Evolutionary conservation across 306 rosid species (phyloP).

Genomic region (Rosa lucieae): DNA sequence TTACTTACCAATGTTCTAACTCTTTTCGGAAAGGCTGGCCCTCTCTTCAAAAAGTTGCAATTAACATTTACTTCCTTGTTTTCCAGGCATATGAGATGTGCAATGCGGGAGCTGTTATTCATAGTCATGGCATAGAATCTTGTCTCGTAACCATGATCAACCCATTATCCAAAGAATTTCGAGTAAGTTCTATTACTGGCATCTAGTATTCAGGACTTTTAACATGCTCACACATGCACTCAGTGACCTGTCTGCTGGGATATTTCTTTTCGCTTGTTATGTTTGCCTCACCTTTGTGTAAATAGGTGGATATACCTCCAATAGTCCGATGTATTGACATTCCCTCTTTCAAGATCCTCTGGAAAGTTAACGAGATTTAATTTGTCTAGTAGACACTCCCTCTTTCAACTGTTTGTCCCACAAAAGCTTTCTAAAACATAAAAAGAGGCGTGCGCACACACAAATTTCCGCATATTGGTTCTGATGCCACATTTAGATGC

Average conservation of each 20-base stretch:
- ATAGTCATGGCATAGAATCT: conserved; percentile 91
- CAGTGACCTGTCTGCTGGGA: neutral
- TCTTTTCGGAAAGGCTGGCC: conserved; percentile 14
- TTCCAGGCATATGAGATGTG: conserved; percentile 81
- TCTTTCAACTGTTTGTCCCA: neutral
- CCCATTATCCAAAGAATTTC: conserved; percentile 84
- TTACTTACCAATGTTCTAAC: conserved; percentile 9
- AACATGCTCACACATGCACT: neutral
- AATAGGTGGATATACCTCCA: neutral
- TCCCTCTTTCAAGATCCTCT: neutral
- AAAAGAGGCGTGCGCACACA: too few species aligned
- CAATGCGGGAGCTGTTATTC: conserved; percentile 84
- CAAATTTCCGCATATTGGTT: neutral
- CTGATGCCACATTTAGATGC: neutral
- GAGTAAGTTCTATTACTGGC: conserved; percentile 55
- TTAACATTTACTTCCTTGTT: conserved; percentile 23
- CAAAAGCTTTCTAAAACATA: neutral
- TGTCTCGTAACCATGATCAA: conserved; percentile 88
- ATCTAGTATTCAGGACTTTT: neutral
- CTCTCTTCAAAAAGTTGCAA: conserved; percentile 16
- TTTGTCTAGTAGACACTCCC: neutral
- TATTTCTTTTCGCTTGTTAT: neutral
- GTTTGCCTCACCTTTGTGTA: neutral
- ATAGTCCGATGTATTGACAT: neutral
- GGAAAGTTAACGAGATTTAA: neutral